Conservation (phyloP, 345 rosid species). For the Eucalyptus albens region DNA sequence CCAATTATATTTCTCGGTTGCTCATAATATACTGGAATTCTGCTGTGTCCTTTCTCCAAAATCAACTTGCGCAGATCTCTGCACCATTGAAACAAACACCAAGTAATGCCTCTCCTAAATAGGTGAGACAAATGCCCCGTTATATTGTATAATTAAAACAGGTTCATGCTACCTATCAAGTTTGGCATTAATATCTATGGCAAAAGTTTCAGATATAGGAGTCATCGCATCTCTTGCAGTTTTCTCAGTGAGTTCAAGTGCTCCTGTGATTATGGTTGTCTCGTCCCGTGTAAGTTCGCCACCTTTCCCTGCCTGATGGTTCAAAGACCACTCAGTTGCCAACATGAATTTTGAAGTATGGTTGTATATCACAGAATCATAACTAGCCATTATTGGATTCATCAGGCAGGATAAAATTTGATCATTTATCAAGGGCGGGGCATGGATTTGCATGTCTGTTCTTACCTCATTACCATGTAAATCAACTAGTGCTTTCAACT, state of each 20-base stretch:
- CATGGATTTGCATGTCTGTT: background rate
- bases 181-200: slow-evolving; percentile 40
- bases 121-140: background rate
- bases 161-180: slow-evolving; percentile 27
- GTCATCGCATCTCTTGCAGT: slow-evolving; percentile 63
- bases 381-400: background rate
- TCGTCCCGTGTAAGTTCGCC: slow-evolving; percentile 60
- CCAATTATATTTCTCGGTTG: slow-evolving; percentile 51
- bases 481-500: slow-evolving; percentile 53
- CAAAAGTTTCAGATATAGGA: slow-evolving; percentile 40
- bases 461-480: slow-evolving; percentile 60
- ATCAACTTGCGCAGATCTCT: slow-evolving; percentile 43
- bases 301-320: slow-evolving; percentile 57
- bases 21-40: slow-evolving; percentile 57
- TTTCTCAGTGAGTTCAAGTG: slow-evolving; percentile 48
- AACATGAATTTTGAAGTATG: background rate
- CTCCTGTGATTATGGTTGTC: slow-evolving; percentile 66
- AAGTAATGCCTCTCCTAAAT: background rate
- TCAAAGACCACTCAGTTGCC: background rate
- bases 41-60: slow-evolving; percentile 64
- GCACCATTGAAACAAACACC: background rate
- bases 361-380: background rate
- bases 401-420: background rate
- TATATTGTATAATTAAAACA: background rate
- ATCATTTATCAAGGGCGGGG: background rate